Conservation (phyloP, 192 early-diverging fungal genomes). For the Pilobolus umbonatus region DNA sequence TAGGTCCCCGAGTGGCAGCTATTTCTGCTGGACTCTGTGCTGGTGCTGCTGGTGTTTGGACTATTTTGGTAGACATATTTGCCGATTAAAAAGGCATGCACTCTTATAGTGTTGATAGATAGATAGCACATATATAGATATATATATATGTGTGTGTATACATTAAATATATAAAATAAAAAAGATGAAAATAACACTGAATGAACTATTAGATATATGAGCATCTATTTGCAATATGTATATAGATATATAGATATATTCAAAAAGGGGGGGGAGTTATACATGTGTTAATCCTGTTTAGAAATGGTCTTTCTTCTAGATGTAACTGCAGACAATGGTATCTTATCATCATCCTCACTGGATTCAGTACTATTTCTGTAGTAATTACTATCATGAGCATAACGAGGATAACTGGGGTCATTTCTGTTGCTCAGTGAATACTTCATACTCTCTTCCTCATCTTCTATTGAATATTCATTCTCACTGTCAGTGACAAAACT, state of each 20-base stretch:
- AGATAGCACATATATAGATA: no score
- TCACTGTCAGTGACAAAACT: constrained; percentile 19
- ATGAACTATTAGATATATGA: no score
- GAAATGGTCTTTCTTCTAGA: not conserved
- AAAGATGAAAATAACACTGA: no score
- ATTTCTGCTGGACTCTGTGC: constrained; percentile 34
- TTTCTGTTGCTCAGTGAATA: no score
- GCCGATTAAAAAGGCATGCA: not conserved
- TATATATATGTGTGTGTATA: not conserved
- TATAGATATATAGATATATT: not conserved
- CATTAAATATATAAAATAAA: not conserved
- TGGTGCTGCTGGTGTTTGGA: constrained; percentile 34
- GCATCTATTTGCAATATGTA: no score
- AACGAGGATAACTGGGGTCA: no score
- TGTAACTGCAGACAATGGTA: constrained; percentile 7
- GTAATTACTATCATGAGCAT: no score
- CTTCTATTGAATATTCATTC: constrained; percentile 15
- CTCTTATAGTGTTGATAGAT: no score
- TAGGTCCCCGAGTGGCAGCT: constrained; percentile 17
- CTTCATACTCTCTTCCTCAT: constrained; percentile 18
- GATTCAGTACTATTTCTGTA: no score
- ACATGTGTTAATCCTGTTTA: constrained; percentile 6
- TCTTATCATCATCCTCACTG: not conserved
- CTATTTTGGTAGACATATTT: constrained; percentile 8
- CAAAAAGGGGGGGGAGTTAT: not conserved